phyloP scores from a whole-genome alignment of 2,329 filamentous ascomycete species.

The Scolecobasidium constrictum region DNA sequence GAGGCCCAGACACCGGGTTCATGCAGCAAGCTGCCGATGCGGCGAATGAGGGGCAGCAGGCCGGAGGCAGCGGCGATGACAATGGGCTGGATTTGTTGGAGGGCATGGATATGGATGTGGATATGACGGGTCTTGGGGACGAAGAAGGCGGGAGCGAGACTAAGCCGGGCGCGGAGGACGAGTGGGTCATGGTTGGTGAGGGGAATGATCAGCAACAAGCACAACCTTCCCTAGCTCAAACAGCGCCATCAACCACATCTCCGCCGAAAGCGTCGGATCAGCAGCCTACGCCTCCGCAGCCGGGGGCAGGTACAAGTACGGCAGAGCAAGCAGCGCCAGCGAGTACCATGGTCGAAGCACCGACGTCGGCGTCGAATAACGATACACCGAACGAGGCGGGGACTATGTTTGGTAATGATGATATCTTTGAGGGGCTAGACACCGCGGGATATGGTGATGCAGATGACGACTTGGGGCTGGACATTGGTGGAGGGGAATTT shows the following conservation, averaged over 20 bases:
- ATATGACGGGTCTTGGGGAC: slow-evolving; percentile 46
- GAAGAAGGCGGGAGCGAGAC: slow-evolving; percentile 22
- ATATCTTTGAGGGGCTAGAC: slow-evolving; percentile 55
- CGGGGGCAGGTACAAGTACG: slow-evolving; percentile 1
- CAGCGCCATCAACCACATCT: not conserved
- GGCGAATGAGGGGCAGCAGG: not conserved
- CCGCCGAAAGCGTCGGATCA: too few species aligned
- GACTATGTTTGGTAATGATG: slow-evolving; percentile 22
- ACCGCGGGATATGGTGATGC: slow-evolving; percentile 44
- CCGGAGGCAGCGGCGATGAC: not conserved
- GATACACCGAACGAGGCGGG: slow-evolving; percentile 1
- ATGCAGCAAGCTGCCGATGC: slow-evolving; percentile 5
- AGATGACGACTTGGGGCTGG: slow-evolving; percentile 50
- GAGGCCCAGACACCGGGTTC: slow-evolving; percentile 28
- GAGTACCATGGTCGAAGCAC: slow-evolving; percentile 1
- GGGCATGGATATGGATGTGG: slow-evolving; percentile 33
- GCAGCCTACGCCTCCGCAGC: not conserved
- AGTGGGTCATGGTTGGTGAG: slow-evolving; percentile 68
- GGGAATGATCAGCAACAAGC: not conserved
- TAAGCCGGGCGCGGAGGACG: slow-evolving; percentile 37
- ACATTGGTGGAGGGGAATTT: slow-evolving; percentile 71
- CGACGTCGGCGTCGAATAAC: not conserved
- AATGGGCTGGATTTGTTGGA: slow-evolving; percentile 20
- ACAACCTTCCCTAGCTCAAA: not conserved
- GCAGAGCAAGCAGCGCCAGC: not conserved